Conservation (phyloP, 768 basidiomycete genomes). For the Hericium rajendrae region DNA sequence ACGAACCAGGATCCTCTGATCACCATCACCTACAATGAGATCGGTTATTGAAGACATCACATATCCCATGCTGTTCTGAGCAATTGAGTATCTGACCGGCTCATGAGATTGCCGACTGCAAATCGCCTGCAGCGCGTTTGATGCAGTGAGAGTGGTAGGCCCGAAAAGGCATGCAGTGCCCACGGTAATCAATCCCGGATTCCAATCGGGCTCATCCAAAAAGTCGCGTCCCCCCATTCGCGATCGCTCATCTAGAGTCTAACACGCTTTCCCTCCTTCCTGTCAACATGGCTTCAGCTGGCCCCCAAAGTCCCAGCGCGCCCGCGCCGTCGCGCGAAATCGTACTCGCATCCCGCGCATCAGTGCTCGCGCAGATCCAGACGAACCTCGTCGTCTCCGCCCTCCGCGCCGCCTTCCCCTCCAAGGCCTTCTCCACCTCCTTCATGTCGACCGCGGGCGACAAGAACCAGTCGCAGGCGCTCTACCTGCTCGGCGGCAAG, state of each 20-base stretch:
- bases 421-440: slow-evolving; percentile 36
- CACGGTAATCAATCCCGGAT: too few species aligned
- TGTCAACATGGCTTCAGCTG: neutral
- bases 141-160: too few species aligned
- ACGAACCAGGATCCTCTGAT: too few species aligned
- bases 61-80: too few species aligned
- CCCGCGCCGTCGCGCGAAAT: slow-evolving; percentile 35
- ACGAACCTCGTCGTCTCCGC: slow-evolving; percentile 68
- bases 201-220: too few species aligned
- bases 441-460: slow-evolving; percentile 75
- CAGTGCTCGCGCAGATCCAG: slow-evolving; percentile 84
- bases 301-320: neutral
- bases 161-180: too few species aligned
- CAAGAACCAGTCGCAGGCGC: slow-evolving; percentile 77
- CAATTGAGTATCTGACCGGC: too few species aligned
- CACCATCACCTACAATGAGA: too few species aligned
- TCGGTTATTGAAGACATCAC: too few species aligned
- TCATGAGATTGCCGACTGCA: too few species aligned
- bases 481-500: slow-evolving; percentile 88
- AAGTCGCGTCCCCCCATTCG: neutral
- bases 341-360: slow-evolving; percentile 76
- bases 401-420: slow-evolving; percentile 49
- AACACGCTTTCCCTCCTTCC: neutral
- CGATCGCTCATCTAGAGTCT: neutral
- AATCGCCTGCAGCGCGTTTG: too few species aligned